Evolutionary conservation across 768 basidiomycete genomes (phyloP), one percentile per base, ranked within the genome.

Genomic region (Kwoniella sp.): DNA sequence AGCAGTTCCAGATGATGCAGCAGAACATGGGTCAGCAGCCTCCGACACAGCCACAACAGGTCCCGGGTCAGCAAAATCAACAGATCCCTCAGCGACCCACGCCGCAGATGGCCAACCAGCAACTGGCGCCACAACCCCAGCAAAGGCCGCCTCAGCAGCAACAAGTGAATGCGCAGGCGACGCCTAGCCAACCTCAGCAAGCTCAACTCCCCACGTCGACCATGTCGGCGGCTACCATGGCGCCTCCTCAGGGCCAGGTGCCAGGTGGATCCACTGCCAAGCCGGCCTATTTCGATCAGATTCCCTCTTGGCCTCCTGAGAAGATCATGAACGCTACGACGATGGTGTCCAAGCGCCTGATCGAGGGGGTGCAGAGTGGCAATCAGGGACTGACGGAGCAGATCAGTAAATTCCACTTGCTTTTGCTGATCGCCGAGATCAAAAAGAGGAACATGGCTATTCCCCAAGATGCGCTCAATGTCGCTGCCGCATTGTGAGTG

Each of bases 1-100:
- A 51, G 29, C 50, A 53, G 17, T 32, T 29, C 27, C 50, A 50
- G 27, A 46, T 50, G 46, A 22, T 59, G 47, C 60, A 59, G 53
- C 57, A 59, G 25, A 47, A 47, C 25, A 8, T 54, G 9, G 28
- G 28, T 27, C 46, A 53, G 17, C 56, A 53, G 38, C n/a, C n/a
- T n/a, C n/a, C n/a, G n/a, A n/a, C n/a, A n/a, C 40, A 46, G 32
- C 56, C 46, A 32, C 59, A 49, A 17, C 44, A 43, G 17, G n/a
- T n/a, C 36, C 40, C 47, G 20, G 33, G 15, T 9, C 40, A 42
- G n/a, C 50, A 34, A 43, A 8, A 28, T 17, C 49, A 50, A 19
- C 2, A 5, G 2, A 38, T 43, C 3, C 46, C 37, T 38, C 46
- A 48, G 29, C 37, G 49, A 12, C n/a, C 25, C 2, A 52, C 50